Percentiles rank a stretch among this genome's conserved stretches.
Evolutionary conservation across 306 rosid species (phyloP).

Genomic region (Vicia villosa): DNA sequence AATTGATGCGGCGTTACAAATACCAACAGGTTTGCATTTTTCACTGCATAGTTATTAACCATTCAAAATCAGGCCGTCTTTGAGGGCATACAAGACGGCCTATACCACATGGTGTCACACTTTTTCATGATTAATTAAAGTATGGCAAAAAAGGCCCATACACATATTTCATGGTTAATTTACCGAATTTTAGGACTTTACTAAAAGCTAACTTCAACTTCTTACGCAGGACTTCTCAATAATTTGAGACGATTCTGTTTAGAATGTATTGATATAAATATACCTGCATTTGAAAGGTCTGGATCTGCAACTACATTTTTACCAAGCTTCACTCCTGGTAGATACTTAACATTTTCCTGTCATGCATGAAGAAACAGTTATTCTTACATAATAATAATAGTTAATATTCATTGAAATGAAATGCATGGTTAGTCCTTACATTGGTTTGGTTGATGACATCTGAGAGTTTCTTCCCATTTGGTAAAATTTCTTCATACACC

Average conservation of each 20-base stretch:
- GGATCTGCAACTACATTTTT: constrained; percentile 88
- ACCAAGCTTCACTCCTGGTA: constrained; percentile 87
- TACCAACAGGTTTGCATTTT: constrained; percentile 83
- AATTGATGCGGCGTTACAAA: constrained; percentile 95
- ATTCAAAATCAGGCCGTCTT: not conserved
- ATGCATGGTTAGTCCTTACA: constrained; percentile 48
- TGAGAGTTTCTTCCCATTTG: constrained; percentile 77
- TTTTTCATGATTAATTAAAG: too few species aligned
- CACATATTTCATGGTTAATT: too few species aligned
- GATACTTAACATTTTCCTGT: constrained; percentile 91
- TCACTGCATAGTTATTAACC: constrained; percentile 55
- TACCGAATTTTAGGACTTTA: too few species aligned
- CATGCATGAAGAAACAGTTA: constrained; percentile 11
- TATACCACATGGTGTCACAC: too few species aligned
- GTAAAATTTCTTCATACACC: constrained; percentile 83
- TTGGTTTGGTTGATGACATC: constrained; percentile 76
- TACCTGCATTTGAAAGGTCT: constrained; percentile 78
- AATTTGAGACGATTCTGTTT: too few species aligned
- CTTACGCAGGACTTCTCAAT: too few species aligned
- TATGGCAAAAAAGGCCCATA: too few species aligned
- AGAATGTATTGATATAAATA: not conserved
- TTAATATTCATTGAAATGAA: constrained; percentile 6
- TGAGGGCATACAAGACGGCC: too few species aligned
- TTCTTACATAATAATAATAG: not conserved
- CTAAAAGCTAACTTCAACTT: too few species aligned